Percentiles rank a stretch among this genome's conserved stretches.
These are phyloP conservation scores for Puccinellia tenuiflora DNA, from an alignment of 176 grass and related monocot species.

Conservation along the genomic window DNA sequence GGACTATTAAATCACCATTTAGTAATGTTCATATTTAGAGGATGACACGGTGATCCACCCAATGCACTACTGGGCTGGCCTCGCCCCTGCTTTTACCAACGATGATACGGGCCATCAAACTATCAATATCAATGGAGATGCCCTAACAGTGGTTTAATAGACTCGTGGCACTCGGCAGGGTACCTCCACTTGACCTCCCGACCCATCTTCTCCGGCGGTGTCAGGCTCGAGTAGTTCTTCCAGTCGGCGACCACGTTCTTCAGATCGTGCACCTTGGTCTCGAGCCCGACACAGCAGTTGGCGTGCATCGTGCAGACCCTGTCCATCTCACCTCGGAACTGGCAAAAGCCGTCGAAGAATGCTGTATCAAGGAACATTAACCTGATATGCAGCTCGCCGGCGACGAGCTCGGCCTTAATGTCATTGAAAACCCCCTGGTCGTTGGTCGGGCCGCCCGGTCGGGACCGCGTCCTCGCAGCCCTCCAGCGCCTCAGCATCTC, in stretches of 20 bases:
- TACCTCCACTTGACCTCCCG: neutral
- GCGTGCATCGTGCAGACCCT: slow-evolving; percentile 53
- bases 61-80: no score
- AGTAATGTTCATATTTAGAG: no score
- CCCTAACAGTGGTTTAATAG: neutral
- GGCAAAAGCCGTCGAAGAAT: slow-evolving; percentile 41
- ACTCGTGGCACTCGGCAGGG: neutral
- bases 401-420: slow-evolving; percentile 36
- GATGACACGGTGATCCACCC: no score
- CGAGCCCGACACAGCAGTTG: slow-evolving; percentile 46
- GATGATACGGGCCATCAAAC: neutral
- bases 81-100: neutral
- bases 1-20: no score
- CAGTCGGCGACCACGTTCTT: slow-evolving; percentile 23
- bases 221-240: slow-evolving; percentile 25
- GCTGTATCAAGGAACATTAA: slow-evolving; percentile 43
- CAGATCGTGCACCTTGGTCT: slow-evolving; percentile 49
- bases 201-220: neutral
- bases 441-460: neutral
- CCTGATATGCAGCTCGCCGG: neutral
- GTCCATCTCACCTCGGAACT: slow-evolving; percentile 10
- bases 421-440: slow-evolving; percentile 40
- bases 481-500: slow-evolving; percentile 38
- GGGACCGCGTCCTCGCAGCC: slow-evolving; percentile 16
- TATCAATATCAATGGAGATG: neutral